Base-by-base conservation (phyloP, 1,139 yeast genomes). In the Pichia sp. region DNA sequence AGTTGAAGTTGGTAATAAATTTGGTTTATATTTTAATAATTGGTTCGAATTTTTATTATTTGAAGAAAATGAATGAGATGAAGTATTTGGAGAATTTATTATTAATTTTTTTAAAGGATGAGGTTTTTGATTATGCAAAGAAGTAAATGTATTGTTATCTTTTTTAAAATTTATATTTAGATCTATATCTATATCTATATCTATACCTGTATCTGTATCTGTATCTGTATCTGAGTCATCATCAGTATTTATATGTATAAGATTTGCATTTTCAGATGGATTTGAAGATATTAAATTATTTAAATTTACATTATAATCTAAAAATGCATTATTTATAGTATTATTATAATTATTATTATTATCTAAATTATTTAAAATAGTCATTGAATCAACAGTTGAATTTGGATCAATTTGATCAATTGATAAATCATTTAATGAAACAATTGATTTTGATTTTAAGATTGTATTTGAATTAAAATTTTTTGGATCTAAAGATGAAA, bases 61-160 rank as follows among this genome's bases (percentile, higher is more conserved):
- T 32, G 28, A 6, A 25, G 34, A 7, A 11, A 39, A 18, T 30
- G 41, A 28, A 25, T 32, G 28, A 5, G 43, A 30, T 9, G 49
- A 40, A 4, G 45, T 40, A 29, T 41, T 42, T 11, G 50, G 50
- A 2, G 50, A 44, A 29, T 34, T 34, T n/a, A 47, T 40, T 9
- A 45, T 31, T 8, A 48, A 34, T 38, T 48, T 46, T n/a, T 47
- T 31, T 34, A 47, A 30, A 6, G 52, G 48, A 34, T 47, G 49
- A 9, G 28, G 11, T 25, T 26, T 26, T 37, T 10, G 40, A 30
- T 18, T 18, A 18, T 18, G 18, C 18, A 18, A 18, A 18, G 18
- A 18, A 18, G 18, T 18, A 18, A 18, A 18, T 18, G 18, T 18
- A 18, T 18, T 18, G 18, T 18, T 18, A 18, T 18, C 18, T 18